phyloP scores from a whole-genome alignment of 176 grass and related monocot genomes.

The Luzula sylvatica region DNA sequence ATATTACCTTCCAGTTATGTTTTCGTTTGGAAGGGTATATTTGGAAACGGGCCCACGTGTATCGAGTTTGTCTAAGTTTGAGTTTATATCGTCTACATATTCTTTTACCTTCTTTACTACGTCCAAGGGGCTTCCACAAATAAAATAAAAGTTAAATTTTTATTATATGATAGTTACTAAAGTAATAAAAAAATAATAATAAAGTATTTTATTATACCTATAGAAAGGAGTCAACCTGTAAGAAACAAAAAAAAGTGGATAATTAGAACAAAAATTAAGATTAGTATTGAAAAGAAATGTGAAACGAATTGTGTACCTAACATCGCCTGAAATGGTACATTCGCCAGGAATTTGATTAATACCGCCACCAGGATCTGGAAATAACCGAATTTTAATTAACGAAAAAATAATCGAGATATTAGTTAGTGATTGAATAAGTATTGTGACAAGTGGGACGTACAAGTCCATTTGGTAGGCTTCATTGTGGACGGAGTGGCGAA shows the following conservation, averaged over 20 bases:
- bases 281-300: conserved; percentile 2
- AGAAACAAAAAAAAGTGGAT: conserved; percentile 8
- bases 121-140: conserved; percentile 36
- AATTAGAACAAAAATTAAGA: conserved; percentile 23
- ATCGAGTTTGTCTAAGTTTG: conserved; percentile 43
- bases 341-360: conserved; percentile 95
- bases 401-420: background rate
- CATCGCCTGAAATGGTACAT: conserved; percentile 96
- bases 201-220: conserved; percentile 32
- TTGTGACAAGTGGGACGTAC: conserved; percentile 24
- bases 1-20: conserved; percentile 67
- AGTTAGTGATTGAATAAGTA: no score
- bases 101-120: conserved; percentile 62
- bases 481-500: conserved; percentile 96
- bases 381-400: conserved; percentile 12
- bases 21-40: conserved; percentile 97
- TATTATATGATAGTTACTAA: no score
- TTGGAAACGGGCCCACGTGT: conserved; percentile 84
- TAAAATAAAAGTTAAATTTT: conserved; percentile 12
- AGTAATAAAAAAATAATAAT: background rate
- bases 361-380: conserved; percentile 83
- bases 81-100: conserved; percentile 74
- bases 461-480: conserved; percentile 97
- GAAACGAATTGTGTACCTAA: conserved; percentile 35
- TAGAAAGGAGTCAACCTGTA: conserved; percentile 98